Percentiles rank a stretch among this genome's conserved stretches.
These are phyloP conservation scores for Monilinia laxa DNA, from an alignment of 2,329 filamentous ascomycete species.

Conservation along the genomic window DNA sequence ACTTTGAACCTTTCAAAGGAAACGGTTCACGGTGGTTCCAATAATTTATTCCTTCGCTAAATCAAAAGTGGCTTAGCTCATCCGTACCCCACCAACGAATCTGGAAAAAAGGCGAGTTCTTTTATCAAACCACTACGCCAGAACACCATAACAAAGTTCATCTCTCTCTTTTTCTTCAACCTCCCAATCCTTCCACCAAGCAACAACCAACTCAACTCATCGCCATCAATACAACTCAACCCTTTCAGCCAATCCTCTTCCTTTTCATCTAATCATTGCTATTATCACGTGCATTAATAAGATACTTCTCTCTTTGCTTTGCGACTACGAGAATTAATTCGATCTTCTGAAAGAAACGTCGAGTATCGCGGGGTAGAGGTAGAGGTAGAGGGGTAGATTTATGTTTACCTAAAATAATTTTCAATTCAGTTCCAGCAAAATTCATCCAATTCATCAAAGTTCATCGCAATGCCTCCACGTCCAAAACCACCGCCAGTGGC, in stretches of 20 bases:
- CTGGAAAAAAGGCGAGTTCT: conserved; percentile 1
- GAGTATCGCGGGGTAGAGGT: conserved; percentile 26
- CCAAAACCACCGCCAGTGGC: neutral
- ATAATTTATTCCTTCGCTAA: neutral
- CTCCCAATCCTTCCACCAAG: neutral
- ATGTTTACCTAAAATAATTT: neutral
- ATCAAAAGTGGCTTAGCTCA: neutral
- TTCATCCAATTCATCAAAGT: conserved; percentile 14
- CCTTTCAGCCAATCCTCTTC: conserved; percentile 14
- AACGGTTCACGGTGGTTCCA: too few relatives aligned
- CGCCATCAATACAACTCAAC: neutral
- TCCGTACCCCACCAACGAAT: conserved; percentile 3
- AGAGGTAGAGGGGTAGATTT: conserved; percentile 19
- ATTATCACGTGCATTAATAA: conserved; percentile 18
- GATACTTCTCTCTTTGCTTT: neutral
- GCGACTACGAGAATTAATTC: neutral
- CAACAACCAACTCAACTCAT: conserved; percentile 20
- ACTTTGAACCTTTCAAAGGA: too few relatives aligned
- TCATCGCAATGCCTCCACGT: conserved; percentile 1
- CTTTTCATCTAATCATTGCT: conserved; percentile 3
- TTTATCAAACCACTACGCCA: conserved; percentile 15
- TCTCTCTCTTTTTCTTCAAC: neutral
- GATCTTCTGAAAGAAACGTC: neutral
- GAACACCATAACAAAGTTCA: neutral
- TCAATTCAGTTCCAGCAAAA: conserved; percentile 3